Conservation (phyloP, 177 flowering plant species). For the Vitis hybrid region DNA sequence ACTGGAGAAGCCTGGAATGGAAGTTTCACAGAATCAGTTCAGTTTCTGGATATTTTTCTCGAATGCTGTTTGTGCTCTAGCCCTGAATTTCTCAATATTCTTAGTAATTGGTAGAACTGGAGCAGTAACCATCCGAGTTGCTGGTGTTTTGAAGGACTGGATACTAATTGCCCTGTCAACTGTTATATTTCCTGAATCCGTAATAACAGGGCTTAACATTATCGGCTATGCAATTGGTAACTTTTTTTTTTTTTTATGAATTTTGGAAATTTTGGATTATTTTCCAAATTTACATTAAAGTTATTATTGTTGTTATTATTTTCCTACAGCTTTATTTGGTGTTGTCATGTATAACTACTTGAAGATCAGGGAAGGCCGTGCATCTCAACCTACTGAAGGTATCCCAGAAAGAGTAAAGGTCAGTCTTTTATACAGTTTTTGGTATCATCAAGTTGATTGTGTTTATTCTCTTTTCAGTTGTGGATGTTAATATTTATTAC, state of each 20-base stretch:
- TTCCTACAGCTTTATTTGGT: conserved; percentile 74
- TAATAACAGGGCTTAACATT: conserved; percentile 85
- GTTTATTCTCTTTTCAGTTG: no score
- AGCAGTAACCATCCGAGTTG: conserved; percentile 94
- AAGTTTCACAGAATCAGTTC: conserved; percentile 83
- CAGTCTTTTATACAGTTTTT: background rate
- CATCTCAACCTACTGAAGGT: conserved; percentile 63
- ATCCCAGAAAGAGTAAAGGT: conserved; percentile 70
- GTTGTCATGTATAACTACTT: conserved; percentile 97
- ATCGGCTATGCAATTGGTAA: conserved; percentile 95
- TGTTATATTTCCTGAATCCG: conserved; percentile 87
- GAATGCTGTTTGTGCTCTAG: conserved; percentile 90
- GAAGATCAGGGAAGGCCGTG: conserved; percentile 81
- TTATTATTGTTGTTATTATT: background rate
- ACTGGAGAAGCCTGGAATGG: conserved; percentile 81
- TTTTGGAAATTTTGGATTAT: background rate
- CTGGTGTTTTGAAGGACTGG: conserved; percentile 98
- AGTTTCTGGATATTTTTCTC: conserved; percentile 96
- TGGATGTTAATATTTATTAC: no score
- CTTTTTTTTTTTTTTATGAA: background rate
- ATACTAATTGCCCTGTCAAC: conserved; percentile 94
- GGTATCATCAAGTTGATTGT: background rate
- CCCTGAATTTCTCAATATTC: conserved; percentile 93
- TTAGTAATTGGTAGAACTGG: conserved; percentile 63
- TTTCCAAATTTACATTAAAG: background rate